Evolutionary conservation across 2,329 filamentous ascomycete genomes (phyloP), one percentile per base, ranked within the genome.

Genomic region (Fusarium sp.): DNA sequence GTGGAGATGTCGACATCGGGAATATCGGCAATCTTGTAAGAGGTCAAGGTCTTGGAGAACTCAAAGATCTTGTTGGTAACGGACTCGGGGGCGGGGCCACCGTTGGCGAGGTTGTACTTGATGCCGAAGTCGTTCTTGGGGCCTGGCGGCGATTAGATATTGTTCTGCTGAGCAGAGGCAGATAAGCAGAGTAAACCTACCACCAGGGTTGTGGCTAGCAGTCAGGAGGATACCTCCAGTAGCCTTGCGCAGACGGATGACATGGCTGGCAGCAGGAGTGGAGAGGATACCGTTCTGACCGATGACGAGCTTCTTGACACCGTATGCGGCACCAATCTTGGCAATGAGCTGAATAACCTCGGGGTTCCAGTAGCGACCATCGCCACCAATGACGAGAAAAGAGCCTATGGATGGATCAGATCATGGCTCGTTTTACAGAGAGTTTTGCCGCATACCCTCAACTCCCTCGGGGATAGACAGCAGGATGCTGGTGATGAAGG

Each of bases 61-160:
- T 95, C 93, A 84, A 89, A 98, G 80, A 99, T 98, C 85, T 97
- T 97, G 89, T 99, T 97, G 73, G 96, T 99, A 72, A 99, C 93
- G 56, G 92, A 91, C 82, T 99, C 96, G 62, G 96, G 96, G 58
- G 96, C 96, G 43, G 96, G 96, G 58, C 94, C 96, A 75, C 96
- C 96, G 78, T 99, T 98, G 80, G 94, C 87, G 62, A 99, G 87
- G 87, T 99, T 99, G 89, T 99, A 99, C 86, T 99, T 99, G 90
- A 99, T 99, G 75, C 96, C 96, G 76, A 99, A 99, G 83, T 99
- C 96, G 80, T 96, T 92, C 74, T 89, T 92, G 67, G 96, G 96
- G 52, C 94, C 94, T 97, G 74, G 43, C 5, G 14, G 31, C 56
- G 60, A 57, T 52, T 36, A 58, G 42, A 21, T 13, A 19, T 33